Evolutionary conservation across 169 alveolate species (phyloP), one percentile per base, ranked within the genome.

Genomic region (Cryptosporidium tyzzeri): DNA sequence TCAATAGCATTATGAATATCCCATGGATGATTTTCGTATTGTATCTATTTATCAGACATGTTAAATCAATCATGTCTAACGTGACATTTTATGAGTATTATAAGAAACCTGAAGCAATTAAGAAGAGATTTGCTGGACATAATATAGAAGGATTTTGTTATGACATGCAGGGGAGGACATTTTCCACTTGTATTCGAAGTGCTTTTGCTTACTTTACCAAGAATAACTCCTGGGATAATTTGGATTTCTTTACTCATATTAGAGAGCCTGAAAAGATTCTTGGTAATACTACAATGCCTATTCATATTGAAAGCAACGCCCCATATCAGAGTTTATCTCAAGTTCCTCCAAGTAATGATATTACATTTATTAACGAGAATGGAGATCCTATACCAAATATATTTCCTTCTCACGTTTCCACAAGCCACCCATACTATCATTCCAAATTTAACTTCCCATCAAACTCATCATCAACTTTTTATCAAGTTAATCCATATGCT

Each of bases 11-110:
- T 10, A 58, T 70, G 70, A 80, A 80, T 86, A 84, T 93, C 26
- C 93, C 95, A 26, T 91, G 96, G 92, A 91, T 93, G 84, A 86
- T 91, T 51, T 96, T 96, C 69, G 95, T 92, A 37, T 84, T 92
- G 23, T 94, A 94, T 75, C 94, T 96, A 41, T 91, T 93, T 65
- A 80, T 93, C 16, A 93, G 98, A 26, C 94, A 94, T 58, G 58
- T 94, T 33, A 86, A 96, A 68, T 93, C 97, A 59, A 95, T 95
- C 87, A 18, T 94, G 58, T 93, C 98, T 55, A 95, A 96, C 85
- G 96, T 96, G 37, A 96, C 98, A n/a, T 96, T 92, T 94, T 95
- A 95, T 84, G 98, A 96, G 71, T 94, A 69, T 84, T 94, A 92
- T 55, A 93, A 95, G 74, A 95, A 92, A 92, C 96, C 95, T 35